phyloP scores from a whole-genome alignment of 495 filamentous ascomycete genomes.

The Pseudoneurospora amorphoporcata region DNA sequence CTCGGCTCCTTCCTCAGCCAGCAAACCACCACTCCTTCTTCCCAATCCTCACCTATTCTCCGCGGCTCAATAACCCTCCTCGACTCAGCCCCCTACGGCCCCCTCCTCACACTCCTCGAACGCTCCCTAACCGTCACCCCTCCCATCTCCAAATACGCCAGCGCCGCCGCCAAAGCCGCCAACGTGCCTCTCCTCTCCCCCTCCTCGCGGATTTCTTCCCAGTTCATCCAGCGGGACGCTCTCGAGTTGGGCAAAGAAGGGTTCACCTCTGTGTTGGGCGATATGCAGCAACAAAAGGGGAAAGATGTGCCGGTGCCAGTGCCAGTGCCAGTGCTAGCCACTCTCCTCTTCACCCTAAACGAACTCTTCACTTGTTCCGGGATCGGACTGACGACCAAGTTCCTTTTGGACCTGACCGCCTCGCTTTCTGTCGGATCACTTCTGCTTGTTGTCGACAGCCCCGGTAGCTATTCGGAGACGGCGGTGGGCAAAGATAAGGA shows the following conservation, averaged over 20 bases:
- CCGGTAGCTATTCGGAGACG: conserved; percentile 81
- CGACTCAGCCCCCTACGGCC: conserved; percentile 71
- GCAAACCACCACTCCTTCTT: conserved; percentile 9
- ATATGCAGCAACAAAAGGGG: not conserved
- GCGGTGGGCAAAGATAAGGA: conserved; percentile 40
- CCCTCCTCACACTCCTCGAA: conserved; percentile 46
- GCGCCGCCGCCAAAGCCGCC: conserved; percentile 35
- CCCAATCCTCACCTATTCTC: conserved; percentile 12
- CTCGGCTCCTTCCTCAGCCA: conserved; percentile 52
- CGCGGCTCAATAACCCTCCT: conserved; percentile 44
- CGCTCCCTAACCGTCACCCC: conserved; percentile 35
- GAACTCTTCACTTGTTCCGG: conserved; percentile 76
- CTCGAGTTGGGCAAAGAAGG: conserved; percentile 37
- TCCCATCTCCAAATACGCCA: conserved; percentile 44
- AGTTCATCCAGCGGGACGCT: conserved; percentile 53
- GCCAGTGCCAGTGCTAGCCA: conserved; percentile 43
- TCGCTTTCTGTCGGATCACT: conserved; percentile 47
- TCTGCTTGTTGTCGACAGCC: conserved; percentile 83
- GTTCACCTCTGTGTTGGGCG: conserved; percentile 29
- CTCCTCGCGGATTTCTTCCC: conserved; percentile 24
- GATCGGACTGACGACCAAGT: conserved; percentile 57
- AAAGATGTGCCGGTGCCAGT: conserved; percentile 30
- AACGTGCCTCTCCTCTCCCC: conserved; percentile 33
- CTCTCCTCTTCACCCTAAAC: conserved; percentile 92
- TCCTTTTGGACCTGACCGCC: conserved; percentile 57